phyloP scores from a whole-genome alignment of 768 basidiomycete species.

The Auricularia sp. region DNA sequence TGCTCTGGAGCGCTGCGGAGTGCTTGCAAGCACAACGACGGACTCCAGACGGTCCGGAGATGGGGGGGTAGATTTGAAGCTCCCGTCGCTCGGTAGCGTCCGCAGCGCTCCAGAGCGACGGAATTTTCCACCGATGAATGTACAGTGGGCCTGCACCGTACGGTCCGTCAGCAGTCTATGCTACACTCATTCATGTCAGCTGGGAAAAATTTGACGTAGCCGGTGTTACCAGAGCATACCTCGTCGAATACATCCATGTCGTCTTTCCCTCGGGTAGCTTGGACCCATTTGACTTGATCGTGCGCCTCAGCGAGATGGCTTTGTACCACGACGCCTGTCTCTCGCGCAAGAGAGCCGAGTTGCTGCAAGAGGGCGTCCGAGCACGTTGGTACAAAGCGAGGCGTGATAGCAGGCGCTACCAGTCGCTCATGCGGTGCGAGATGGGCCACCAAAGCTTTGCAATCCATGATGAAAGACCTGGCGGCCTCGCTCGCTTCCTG shows the following conservation, averaged over 20 bases:
- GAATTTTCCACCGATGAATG: constrained; percentile 26
- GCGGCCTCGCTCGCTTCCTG: constrained; percentile 41
- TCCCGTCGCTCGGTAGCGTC: too few species aligned
- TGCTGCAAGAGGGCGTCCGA: constrained; percentile 57
- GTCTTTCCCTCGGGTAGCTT: constrained; percentile 42
- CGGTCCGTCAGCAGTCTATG: constrained; percentile 46
- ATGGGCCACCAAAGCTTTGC: constrained; percentile 29
- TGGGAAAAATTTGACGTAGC: not conserved
- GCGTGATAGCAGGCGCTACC: constrained; percentile 76
- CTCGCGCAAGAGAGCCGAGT: constrained; percentile 44
- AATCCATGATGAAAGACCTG: constrained; percentile 43
- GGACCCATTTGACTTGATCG: constrained; percentile 68
- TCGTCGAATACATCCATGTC: constrained; percentile 71
- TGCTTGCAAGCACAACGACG: too few species aligned
- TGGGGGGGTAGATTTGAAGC: too few species aligned
- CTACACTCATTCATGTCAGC: constrained; percentile 25
- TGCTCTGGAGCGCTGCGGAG: too few species aligned
- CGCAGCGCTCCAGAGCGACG: too few species aligned
- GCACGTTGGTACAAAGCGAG: constrained; percentile 85
- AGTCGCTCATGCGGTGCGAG: constrained; percentile 39
- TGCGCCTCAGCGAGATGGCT: constrained; percentile 76
- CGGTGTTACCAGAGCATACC: constrained; percentile 24
- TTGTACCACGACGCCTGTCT: constrained; percentile 47
- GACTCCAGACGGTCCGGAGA: too few species aligned
- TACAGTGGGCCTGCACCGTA: constrained; percentile 84